Evolutionary conservation across 179 eudicot genomes (phyloP), one percentile per base, ranked within the genome.

Genomic region (Corrigiola litoralis): DNA sequence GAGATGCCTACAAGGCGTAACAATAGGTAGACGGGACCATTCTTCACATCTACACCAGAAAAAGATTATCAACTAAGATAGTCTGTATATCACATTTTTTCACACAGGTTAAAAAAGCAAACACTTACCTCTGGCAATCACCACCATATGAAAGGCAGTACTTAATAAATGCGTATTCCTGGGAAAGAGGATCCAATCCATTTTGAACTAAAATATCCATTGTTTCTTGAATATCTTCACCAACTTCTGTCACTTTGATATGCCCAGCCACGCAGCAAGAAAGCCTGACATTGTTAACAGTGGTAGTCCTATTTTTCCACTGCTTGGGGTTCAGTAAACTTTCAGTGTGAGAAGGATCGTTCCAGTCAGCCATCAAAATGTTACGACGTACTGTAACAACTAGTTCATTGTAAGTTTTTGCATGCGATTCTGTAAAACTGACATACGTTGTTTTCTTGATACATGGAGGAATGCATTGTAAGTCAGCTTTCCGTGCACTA

Each of bases 181-280:
- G 81, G 11, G 96, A 88, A 31, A 50, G 47, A 65, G 82, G 79
- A 70, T 86, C 96, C 72, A 94, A 71, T 46, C 97, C 99, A 62
- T 80, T 74, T 72, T 73, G 77, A 32, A 65, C 87, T 60, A 94
- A 82, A 11, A 82, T 63, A 78, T 94, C 99, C 97, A 94, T 94
- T 38, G 99, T 86, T 76, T 94, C 99, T 79, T 90, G 96, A 74
- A 94, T 88, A 83, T 94, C 99, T 57, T 79, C 70, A 31, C 94
- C 95, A 65, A 91, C 94, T 65, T 83, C 87, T 47, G 84, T 58
- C 34, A 94, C 90, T 78, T 85, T 87, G 14, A 94, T 84, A 75
- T 94, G 94, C 59, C 99, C 99, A 72, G 96, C 94, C 61, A 94
- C 99, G 63, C 97, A 94, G 71, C 99, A 94, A 64, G 99, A 94